Percentiles rank a stretch among this genome's conserved stretches.
phyloP scores from a whole-genome alignment of 2,329 filamentous ascomycete species.

The Microthyrium microscopicum region DNA sequence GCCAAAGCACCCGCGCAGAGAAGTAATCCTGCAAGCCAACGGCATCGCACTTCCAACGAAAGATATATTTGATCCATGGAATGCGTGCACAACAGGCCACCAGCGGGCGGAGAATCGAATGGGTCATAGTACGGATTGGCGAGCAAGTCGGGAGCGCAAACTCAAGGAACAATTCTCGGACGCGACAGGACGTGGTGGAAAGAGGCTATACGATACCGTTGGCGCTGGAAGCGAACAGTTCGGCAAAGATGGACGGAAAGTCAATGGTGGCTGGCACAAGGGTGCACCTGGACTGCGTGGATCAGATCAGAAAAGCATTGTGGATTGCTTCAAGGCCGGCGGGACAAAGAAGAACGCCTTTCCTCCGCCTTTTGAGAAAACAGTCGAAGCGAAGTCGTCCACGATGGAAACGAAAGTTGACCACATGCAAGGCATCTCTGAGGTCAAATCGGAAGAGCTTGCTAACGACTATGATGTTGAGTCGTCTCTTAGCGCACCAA shows the following conservation, averaged over 20 bases:
- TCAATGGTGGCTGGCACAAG: conserved; percentile 34
- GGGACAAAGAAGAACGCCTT: background rate
- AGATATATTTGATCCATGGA: conserved; percentile 48
- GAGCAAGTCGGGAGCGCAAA: conserved; percentile 51
- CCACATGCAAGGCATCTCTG: too few relatives aligned
- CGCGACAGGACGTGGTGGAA: conserved; percentile 22
- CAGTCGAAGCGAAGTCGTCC: too few relatives aligned
- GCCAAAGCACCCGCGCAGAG: too few relatives aligned
- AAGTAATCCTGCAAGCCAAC: conserved; percentile 14
- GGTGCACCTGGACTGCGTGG: conserved; percentile 31
- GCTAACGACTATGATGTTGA: too few relatives aligned
- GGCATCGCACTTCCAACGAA: conserved; percentile 11
- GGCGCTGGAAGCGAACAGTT: conserved; percentile 46
- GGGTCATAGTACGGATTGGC: conserved; percentile 50
- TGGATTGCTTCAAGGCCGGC: conserved; percentile 13
- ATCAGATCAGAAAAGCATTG: conserved; percentile 27
- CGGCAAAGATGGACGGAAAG: conserved; percentile 30
- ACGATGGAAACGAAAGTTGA: too few relatives aligned
- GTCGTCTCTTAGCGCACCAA: too few relatives aligned
- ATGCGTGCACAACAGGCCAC: conserved; percentile 60
- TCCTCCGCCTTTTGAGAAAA: too few relatives aligned
- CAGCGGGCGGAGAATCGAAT: conserved; percentile 56
- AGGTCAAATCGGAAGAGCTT: too few relatives aligned
- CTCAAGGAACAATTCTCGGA: conserved; percentile 40
- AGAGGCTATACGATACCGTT: conserved; percentile 45